Evolutionary conservation across 176 grass and related monocot genomes (phyloP).

Genomic region (Carex parvula): DNA sequence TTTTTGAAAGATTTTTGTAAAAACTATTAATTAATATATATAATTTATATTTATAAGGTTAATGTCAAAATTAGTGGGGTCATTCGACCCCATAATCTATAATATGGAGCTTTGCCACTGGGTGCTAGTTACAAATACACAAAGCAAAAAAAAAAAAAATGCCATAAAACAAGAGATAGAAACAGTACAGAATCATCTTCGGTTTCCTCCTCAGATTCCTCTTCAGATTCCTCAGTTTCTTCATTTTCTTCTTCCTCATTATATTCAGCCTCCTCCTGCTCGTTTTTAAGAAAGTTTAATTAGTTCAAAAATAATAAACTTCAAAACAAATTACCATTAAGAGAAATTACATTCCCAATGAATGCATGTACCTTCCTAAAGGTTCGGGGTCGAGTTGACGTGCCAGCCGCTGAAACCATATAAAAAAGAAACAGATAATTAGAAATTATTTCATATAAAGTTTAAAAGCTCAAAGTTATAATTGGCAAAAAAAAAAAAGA

Average conservation of each 20-base stretch:
- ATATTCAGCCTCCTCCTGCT: constrained; percentile 55
- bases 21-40: no score
- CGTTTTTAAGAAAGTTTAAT: constrained; percentile 27
- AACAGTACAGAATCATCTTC: constrained; percentile 31
- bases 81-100: not conserved
- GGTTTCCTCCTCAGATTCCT: constrained; percentile 56
- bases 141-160: not conserved
- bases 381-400: constrained; percentile 62
- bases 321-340: not conserved
- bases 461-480: not conserved
- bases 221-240: constrained; percentile 77
- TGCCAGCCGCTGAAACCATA: constrained; percentile 77
- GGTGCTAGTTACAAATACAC: not conserved
- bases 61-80: not conserved
- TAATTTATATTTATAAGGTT: not conserved
- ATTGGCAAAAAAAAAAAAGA: not conserved
- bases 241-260: constrained; percentile 55
- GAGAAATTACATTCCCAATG: not conserved
- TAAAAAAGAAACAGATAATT: constrained; percentile 22
- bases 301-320: constrained; percentile 9
- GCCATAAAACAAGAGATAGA: constrained; percentile 22
- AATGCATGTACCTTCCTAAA: constrained; percentile 63
- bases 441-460: not conserved
- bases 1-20: not conserved
- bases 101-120: not conserved